Evolutionary conservation across 352 stramenopile species (phyloP), one percentile per base, ranked within the genome.

Genomic region (Phytopythium mirpurense): DNA sequence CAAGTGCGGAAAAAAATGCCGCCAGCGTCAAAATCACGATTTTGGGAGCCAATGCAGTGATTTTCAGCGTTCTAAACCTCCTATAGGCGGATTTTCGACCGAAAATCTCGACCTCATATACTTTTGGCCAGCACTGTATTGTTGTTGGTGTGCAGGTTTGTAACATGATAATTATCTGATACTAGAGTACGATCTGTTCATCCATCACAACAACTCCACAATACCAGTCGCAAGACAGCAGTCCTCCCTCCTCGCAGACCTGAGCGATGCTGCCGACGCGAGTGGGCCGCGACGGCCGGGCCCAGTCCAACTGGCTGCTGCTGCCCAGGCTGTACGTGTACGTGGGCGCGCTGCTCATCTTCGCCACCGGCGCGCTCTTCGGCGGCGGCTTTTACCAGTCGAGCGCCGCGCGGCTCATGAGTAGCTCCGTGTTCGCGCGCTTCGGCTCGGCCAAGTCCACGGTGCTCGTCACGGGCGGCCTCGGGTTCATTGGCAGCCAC

Each of bases 401-500:
- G 26, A 77, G 48, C 68, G 65, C 27, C 80, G 70, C 72, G 15
- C 60, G 57, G 49, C 45, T 62, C 80, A 78, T 60, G 69, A 80
- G 45, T 83, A 80, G 55, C 12, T 78, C 55, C n/a, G 68, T 53
- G 40, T 51, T 64, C 21, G 55, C 67, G 29, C 52, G 50, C 6
- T 62, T 60, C 0, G 72, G 47, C 43, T 42, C 23, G 67, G 65
- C 29, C 29, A 70, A 81, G 27, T 59, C 76, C 2, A 86, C 76
- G 2, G 79, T 93, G 51, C 66, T 93, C 27, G 83, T 93, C 34
- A 93, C 83, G 2, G 83, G 83, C 5, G 83, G 83, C 1, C 65
- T 93, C 23, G 83, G 83, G 19, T 93, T 93, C 59, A 93, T 93
- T 38, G 83, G 83, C 27, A 92, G 83, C 55, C 83, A 93, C 57